Conservation (phyloP, 2,329 filamentous ascomycete genomes). For the Aspergillus hortae region DNA sequence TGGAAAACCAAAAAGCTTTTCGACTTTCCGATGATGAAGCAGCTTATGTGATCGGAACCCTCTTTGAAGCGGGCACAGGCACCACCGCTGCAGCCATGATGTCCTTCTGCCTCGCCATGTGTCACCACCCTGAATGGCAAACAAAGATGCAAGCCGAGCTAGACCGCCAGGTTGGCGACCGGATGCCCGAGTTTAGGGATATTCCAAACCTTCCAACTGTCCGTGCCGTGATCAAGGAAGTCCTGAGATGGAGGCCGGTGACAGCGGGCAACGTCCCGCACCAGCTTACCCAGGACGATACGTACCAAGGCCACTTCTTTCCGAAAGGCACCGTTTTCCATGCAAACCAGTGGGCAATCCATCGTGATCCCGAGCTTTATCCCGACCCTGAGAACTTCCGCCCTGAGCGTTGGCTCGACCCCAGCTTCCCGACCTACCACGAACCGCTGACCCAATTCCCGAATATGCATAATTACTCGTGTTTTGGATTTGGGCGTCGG, state of each 20-base stretch:
- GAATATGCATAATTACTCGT: background rate
- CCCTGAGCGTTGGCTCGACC: background rate
- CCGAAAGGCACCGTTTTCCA: background rate
- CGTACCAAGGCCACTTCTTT: background rate
- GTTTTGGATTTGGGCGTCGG: background rate
- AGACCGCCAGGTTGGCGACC: slow-evolving; percentile 21
- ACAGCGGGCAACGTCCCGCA: background rate
- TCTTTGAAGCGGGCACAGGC: background rate
- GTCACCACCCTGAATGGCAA: background rate
- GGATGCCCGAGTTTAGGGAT: slow-evolving; percentile 28
- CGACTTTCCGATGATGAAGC: background rate
- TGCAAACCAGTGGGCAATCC: background rate
- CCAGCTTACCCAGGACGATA: background rate
- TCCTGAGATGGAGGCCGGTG: slow-evolving; percentile 20
- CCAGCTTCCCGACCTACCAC: no score
- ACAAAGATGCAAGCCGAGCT: slow-evolving; percentile 2
- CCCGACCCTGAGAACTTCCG: background rate
- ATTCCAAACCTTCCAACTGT: slow-evolving; percentile 24
- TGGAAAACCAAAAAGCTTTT: background rate
- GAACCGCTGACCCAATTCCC: background rate
- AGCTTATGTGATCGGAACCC: background rate
- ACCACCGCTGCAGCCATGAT: background rate
- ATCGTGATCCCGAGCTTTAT: background rate
- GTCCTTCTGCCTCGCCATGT: background rate
- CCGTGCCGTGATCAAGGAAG: slow-evolving; percentile 25